Evolutionary conservation across 345 rosid genomes (phyloP).

Genomic region (Sapria himalayana): DNA sequence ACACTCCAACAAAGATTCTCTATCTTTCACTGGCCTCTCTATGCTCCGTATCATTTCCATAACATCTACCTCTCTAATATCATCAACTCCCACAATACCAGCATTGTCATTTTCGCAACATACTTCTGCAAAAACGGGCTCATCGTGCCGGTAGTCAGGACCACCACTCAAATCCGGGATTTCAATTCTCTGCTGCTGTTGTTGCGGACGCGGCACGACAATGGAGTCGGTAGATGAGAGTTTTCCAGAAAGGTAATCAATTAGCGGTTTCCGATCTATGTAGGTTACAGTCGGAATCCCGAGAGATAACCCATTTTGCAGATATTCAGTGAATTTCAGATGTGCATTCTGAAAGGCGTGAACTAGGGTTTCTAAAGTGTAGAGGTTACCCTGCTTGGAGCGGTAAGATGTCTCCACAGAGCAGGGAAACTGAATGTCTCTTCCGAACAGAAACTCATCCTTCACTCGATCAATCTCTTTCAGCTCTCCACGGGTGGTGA

Average conservation of each 20-base stretch:
- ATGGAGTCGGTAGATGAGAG: conserved; percentile 44
- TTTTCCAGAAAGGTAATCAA: conserved; percentile 65
- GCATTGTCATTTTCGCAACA: conserved; percentile 3
- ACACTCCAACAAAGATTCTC: conserved; percentile 49
- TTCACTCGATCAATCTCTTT: conserved; percentile 32
- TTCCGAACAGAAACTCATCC: conserved; percentile 40
- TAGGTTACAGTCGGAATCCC: conserved; percentile 49
- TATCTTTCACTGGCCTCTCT: conserved; percentile 66
- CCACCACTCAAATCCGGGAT: conserved; percentile 7
- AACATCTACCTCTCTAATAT: conserved; percentile 12
- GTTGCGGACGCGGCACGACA: conserved; percentile 38
- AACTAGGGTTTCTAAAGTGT: conserved; percentile 57
- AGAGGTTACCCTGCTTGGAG: conserved; percentile 65
- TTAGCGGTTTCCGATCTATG: conserved; percentile 69
- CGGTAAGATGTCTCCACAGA: conserved; percentile 56
- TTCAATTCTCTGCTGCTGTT: conserved; percentile 2
- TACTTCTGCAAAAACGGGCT: conserved; percentile 11
- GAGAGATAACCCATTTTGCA: conserved; percentile 37
- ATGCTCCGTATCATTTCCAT: conserved; percentile 25
- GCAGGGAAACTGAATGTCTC: conserved; percentile 41
- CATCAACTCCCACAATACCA: conserved; percentile 10
- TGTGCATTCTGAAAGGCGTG: conserved; percentile 42
- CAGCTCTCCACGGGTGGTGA: conserved; percentile 39
- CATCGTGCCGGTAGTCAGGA: conserved; percentile 20
- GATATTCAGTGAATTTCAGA: conserved; percentile 57